Percentiles rank a stretch among this genome's conserved stretches.
phyloP scores from a whole-genome alignment of 441 rosid species.

The Lepidium campestre region DNA sequence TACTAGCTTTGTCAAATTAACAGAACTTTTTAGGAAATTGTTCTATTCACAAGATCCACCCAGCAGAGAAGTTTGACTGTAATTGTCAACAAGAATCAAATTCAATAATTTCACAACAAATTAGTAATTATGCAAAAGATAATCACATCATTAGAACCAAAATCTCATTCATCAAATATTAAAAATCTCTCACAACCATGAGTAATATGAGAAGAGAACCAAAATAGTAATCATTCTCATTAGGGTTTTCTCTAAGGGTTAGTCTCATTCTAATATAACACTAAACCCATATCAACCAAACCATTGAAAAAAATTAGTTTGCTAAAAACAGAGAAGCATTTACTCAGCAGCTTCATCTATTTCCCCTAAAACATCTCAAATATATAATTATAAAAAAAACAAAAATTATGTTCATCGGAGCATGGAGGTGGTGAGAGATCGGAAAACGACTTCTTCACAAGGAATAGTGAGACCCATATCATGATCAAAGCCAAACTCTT shows the following conservation, averaged over 20 bases:
- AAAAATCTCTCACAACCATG: constrained; percentile 30
- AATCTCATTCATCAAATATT: constrained; percentile 11
- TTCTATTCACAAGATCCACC: neutral
- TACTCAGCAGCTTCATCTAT: constrained; percentile 48
- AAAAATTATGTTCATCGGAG: constrained; percentile 34
- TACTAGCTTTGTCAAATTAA: neutral
- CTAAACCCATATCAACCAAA: constrained; percentile 15
- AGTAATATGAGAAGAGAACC: constrained; percentile 24
- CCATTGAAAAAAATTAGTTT: constrained; percentile 12
- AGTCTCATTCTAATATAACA: constrained; percentile 26
- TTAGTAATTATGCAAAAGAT: neutral
- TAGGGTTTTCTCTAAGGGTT: constrained; percentile 30
- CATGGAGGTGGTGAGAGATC: constrained; percentile 57
- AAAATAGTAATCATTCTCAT: constrained; percentile 23
- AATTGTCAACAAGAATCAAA: neutral
- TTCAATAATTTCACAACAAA: neutral
- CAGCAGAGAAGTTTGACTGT: neutral
- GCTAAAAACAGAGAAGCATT: constrained; percentile 43
- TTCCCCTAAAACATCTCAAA: constrained; percentile 3
- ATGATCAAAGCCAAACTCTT: constrained; percentile 67
- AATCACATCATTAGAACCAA: no score
- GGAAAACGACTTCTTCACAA: constrained; percentile 57
- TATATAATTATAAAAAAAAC: neutral
- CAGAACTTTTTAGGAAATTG: neutral
- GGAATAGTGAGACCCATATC: constrained; percentile 74